Evolutionary conservation across 139 green algal species (phyloP), one percentile per base, ranked within the genome.

Genomic region (Tetraselmis striata): DNA sequence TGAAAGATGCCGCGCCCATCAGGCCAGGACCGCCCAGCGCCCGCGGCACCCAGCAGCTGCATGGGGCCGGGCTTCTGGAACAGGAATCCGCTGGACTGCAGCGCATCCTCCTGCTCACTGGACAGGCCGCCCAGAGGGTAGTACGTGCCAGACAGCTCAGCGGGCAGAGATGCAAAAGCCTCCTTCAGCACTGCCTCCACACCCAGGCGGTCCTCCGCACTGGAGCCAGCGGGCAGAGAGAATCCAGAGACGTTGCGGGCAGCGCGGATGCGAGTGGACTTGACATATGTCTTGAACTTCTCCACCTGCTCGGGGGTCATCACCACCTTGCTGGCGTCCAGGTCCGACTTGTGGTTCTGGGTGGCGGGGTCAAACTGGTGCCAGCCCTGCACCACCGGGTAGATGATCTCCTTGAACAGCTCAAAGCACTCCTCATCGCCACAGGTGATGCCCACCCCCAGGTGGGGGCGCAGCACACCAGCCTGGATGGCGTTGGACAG

Each of bases 401-500:
- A 81, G 30, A 81, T 81, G 30, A 81, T 81, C 23, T 81, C 78
- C 78, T 81, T 81, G 31, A 81, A 81, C 26, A 81, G 30, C 29
- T 75, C 26, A 28, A 81, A 81, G 78, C 78, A 81, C 78, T 81
- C 78, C 78, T 81, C 78, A 25, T 81, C 78, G n/a, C 78, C 78
- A 30, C 78, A 81, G 2, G 78, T 81, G 78, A 81, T 81, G 31
- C 78, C 78, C 28, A 81, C 78, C 5, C 78, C 30, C 29, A 81
- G 78, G 78, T 81, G 78, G 31, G 78, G 78, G 24, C 78, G 78
- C 32, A 81, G 23, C 1, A 81, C 78, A 29, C 78, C 78, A 28
- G 78, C 78, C 32, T 81, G 78, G n/a, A 81, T 81, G 25, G 78
- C 78, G 31, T 81, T 81, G 78, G 78, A 81, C 27, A 81, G 78